Conservation (phyloP, 306 rosid genomes). For the Cercis canadensis region DNA sequence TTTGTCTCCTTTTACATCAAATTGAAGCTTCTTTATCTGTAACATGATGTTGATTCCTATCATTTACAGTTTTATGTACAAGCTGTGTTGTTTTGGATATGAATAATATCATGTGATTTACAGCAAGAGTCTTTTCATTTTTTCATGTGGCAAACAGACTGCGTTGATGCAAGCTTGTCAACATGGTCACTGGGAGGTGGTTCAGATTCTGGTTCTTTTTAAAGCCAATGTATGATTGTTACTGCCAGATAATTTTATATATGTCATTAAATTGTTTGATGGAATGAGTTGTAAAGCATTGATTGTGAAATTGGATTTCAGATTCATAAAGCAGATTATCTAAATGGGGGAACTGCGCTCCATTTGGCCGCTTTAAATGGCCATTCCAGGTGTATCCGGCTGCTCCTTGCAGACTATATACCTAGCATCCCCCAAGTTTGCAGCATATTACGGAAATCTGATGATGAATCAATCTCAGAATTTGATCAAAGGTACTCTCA, state of each 20-base stretch:
- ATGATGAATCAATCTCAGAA: slow-evolving; percentile 55
- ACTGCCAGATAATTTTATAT: slow-evolving; percentile 25
- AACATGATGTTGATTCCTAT: not conserved
- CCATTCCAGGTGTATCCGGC: slow-evolving; percentile 85
- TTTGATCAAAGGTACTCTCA: slow-evolving; percentile 69
- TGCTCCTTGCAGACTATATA: slow-evolving; percentile 80
- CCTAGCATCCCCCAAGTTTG: slow-evolving; percentile 78
- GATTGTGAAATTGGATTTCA: slow-evolving; percentile 46
- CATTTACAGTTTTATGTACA: not conserved
- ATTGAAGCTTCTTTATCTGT: slow-evolving; percentile 22
- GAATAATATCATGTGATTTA: not conserved
- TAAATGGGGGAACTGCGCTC: slow-evolving; percentile 94
- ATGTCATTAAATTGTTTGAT: not conserved
- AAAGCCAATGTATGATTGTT: slow-evolving; percentile 70
- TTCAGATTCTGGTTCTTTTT: slow-evolving; percentile 72
- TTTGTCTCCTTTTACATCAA: slow-evolving; percentile 14
- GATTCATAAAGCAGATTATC: slow-evolving; percentile 90
- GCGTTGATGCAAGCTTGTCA: slow-evolving; percentile 99
- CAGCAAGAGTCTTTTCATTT: not conserved
- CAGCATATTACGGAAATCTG: slow-evolving; percentile 50
- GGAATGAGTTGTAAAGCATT: slow-evolving; percentile 25
- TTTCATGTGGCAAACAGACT: slow-evolving; percentile 64
- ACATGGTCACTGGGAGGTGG: slow-evolving; percentile 98
- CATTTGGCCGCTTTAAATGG: slow-evolving; percentile 96
- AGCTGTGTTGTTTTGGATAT: slow-evolving; percentile 26